A percentile compares a stretch with the other conserved stretches of the same genome.
Evolutionary conservation across 2,329 filamentous ascomycete genomes (phyloP).

Genomic region (Fusarium neocosmosporiellum): DNA sequence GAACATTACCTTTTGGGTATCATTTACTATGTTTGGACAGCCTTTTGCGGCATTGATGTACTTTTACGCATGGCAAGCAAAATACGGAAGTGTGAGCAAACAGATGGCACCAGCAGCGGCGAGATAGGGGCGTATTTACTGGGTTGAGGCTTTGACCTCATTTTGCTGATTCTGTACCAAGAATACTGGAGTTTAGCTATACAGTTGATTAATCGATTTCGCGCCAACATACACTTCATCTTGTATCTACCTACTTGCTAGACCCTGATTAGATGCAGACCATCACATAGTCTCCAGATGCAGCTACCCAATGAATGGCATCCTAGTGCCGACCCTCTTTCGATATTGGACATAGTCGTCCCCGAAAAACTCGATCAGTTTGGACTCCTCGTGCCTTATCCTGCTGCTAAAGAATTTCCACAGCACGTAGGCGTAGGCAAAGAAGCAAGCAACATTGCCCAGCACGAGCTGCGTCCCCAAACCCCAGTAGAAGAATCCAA

Average conservation of each 20-base stretch:
- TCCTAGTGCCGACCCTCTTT: conserved; percentile 77
- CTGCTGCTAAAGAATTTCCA: conserved; percentile 86
- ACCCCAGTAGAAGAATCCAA: conserved; percentile 99
- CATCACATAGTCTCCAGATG: not conserved
- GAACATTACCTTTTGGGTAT: conserved; percentile 96
- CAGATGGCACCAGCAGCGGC: conserved; percentile 37
- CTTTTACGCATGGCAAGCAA: conserved; percentile 98
- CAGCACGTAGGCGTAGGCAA: conserved; percentile 78
- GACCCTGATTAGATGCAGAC: not conserved
- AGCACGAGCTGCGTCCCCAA: conserved; percentile 92
- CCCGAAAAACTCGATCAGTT: conserved; percentile 84
- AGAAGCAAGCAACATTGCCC: conserved; percentile 83
- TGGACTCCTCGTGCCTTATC: conserved; percentile 81
- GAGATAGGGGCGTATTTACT: conserved; percentile 3
- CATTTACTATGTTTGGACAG: conserved; percentile 95
- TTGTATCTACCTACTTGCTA: not conserved
- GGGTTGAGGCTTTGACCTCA: not conserved
- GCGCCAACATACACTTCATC: conserved; percentile 1
- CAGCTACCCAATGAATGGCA: conserved; percentile 71
- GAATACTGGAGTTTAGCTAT: conserved; percentile 5
- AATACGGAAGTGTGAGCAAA: conserved; percentile 85
- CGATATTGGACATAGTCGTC: conserved; percentile 82
- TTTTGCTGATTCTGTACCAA: conserved; percentile 2
- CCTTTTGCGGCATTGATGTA: conserved; percentile 92
- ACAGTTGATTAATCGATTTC: conserved; percentile 8